Evolutionary conservation across 169 alveolate species (phyloP).

Genomic region (Plasmodium inui): DNA sequence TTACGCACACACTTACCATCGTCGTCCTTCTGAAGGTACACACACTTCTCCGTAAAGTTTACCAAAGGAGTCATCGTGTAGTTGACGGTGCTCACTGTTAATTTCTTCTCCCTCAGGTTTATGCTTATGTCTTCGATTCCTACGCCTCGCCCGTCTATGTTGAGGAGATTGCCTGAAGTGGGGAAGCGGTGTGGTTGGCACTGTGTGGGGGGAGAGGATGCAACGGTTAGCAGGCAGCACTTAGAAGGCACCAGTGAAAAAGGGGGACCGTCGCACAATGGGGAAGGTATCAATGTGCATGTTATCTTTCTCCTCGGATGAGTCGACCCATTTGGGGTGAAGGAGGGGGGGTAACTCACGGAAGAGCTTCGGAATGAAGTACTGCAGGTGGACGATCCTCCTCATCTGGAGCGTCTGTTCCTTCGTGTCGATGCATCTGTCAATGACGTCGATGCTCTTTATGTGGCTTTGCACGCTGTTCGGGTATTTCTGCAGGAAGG

Average conservation of each 20-base stretch:
- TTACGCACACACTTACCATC: neutral
- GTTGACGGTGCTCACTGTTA: slow-evolving; percentile 31
- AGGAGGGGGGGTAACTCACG: neutral
- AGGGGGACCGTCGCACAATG: too few species aligned
- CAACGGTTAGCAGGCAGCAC: too few species aligned
- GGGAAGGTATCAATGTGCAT: neutral
- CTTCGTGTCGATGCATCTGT: slow-evolving; percentile 23
- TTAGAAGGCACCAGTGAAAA: too few species aligned
- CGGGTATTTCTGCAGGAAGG: slow-evolving; percentile 42
- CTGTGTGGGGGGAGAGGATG: neutral
- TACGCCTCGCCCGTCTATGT: slow-evolving; percentile 42
- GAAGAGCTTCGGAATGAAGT: slow-evolving; percentile 36
- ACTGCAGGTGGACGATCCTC: slow-evolving; percentile 30
- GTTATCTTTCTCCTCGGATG: neutral
- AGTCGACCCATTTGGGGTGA: neutral
- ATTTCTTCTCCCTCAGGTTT: slow-evolving; percentile 8
- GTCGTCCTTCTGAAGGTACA: slow-evolving; percentile 19
- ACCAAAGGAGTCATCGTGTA: slow-evolving; percentile 16
- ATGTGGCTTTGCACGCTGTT: slow-evolving; percentile 33
- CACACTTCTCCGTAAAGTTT: slow-evolving; percentile 6
- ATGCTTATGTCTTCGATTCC: slow-evolving; percentile 31
- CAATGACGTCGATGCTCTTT: slow-evolving; percentile 36
- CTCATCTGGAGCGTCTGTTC: slow-evolving; percentile 14
- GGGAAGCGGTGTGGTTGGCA: too few species aligned
- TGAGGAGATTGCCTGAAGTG: slow-evolving; percentile 6